phyloP scores from a whole-genome alignment of 31 red algal species.

The Asparagopsis taxiformis region DNA sequence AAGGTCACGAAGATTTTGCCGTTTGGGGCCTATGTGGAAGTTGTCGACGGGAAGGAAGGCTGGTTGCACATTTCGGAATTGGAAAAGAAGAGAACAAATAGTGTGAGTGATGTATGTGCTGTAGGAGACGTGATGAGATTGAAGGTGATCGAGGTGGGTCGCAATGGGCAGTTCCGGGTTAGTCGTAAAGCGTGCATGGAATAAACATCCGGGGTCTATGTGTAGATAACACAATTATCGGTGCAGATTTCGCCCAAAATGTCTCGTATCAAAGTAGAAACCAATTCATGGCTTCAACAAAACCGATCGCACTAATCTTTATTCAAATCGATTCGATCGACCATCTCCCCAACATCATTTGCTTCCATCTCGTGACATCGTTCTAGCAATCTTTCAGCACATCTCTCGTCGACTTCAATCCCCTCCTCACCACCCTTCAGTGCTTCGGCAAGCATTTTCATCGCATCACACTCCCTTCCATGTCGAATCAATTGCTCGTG shows the following conservation, averaged over 20 bases:
- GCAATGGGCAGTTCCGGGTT: slow-evolving; percentile 67
- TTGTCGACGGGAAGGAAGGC: slow-evolving; percentile 76
- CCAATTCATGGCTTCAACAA: no score
- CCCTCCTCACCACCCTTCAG: background rate
- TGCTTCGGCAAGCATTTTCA: background rate
- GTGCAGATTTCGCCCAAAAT: no score
- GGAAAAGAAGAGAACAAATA: slow-evolving; percentile 54
- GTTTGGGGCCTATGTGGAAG: slow-evolving; percentile 90
- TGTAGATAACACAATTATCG: no score
- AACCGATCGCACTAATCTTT: no score
- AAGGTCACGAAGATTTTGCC: slow-evolving; percentile 68
- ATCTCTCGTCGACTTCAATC: no score
- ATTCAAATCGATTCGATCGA: no score
- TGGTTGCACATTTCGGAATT: slow-evolving; percentile 93
- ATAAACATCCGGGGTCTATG: no score
- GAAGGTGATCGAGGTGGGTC: slow-evolving; percentile 71
- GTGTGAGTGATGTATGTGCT: slow-evolving; percentile 68
- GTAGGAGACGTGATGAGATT: slow-evolving; percentile 72
- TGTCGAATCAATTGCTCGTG: background rate
- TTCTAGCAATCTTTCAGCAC: no score
- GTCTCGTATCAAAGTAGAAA: no score
- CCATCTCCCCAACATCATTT: no score
- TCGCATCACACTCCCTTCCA: background rate
- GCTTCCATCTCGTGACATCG: no score
- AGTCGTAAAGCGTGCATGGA: slow-evolving; percentile 66